phyloP scores from a whole-genome alignment of 108 stramenopile genomes.

The Discostella stelligeroides region DNA sequence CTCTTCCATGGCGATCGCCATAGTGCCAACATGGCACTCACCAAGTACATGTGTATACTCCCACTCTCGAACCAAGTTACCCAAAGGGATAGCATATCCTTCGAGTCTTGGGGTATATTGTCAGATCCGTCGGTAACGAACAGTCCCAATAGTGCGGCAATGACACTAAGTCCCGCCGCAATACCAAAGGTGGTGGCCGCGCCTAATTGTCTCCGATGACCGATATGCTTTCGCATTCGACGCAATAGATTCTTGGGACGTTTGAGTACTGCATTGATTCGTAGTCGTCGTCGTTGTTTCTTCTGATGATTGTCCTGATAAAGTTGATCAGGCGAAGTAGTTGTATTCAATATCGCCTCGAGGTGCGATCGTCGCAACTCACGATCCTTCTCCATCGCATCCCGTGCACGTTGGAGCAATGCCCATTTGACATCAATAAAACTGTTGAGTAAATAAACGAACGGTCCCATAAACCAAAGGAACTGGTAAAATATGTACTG shows the following conservation, averaged over 20 bases:
- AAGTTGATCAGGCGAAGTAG: not conserved
- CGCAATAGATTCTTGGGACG: slow-evolving; percentile 25
- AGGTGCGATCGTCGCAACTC: not conserved
- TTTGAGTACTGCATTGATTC: not conserved
- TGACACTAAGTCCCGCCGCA: slow-evolving; percentile 9
- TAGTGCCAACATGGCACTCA: slow-evolving; percentile 41
- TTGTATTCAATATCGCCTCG: not conserved
- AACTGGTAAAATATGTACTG: slow-evolving; percentile 25
- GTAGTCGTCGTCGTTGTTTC: not conserved
- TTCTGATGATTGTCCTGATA: too few relatives aligned
- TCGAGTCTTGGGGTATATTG: not conserved
- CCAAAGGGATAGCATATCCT: slow-evolving; percentile 1
- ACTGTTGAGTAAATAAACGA: slow-evolving; percentile 38
- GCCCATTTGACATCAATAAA: slow-evolving; percentile 43
- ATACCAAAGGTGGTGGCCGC: slow-evolving; percentile 30
- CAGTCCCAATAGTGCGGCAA: slow-evolving; percentile 7
- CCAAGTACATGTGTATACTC: slow-evolving; percentile 38
- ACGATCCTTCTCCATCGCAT: slow-evolving; percentile 2
- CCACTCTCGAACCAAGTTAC: slow-evolving; percentile 17
- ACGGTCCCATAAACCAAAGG: slow-evolving; percentile 38
- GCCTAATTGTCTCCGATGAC: slow-evolving; percentile 32
- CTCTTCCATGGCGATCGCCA: slow-evolving; percentile 29
- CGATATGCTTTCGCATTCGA: slow-evolving; percentile 36
- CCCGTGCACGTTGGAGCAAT: slow-evolving; percentile 11
- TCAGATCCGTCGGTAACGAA: slow-evolving; percentile 5